Evolutionary conservation across 1,284 basidiomycete genomes (phyloP).

Genomic region (Puccinia hordei): DNA sequence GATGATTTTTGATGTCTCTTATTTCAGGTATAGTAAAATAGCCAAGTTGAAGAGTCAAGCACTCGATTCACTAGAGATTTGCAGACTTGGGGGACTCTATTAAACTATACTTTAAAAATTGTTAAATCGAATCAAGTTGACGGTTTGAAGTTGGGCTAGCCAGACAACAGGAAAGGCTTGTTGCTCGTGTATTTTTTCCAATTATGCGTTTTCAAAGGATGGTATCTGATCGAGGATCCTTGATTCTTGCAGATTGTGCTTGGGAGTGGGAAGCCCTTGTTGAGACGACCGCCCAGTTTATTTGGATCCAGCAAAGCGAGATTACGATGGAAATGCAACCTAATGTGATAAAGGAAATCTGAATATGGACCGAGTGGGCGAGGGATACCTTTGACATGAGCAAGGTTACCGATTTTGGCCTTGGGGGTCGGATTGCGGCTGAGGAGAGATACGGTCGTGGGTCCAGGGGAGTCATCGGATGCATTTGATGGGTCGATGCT

Average conservation of each 20-base stretch:
- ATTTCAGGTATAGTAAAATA: too few relatives aligned
- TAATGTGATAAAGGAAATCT: constrained; percentile 44
- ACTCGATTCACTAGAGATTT: too few relatives aligned
- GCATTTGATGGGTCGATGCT: constrained; percentile 16
- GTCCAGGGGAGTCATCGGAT: not conserved
- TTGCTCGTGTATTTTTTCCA: too few relatives aligned
- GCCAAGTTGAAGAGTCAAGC: too few relatives aligned
- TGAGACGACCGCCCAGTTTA: constrained; percentile 31
- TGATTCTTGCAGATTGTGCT: constrained; percentile 4
- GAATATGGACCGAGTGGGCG: constrained; percentile 42
- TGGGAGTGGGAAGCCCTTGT: not conserved
- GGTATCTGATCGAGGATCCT: constrained; percentile 17
- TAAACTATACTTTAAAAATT: too few relatives aligned
- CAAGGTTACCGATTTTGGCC: constrained; percentile 36
- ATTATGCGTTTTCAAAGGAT: constrained; percentile 19
- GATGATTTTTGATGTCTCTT: too few relatives aligned
- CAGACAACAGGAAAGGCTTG: too few relatives aligned
- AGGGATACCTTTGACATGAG: constrained; percentile 40
- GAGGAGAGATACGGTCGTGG: constrained; percentile 27
- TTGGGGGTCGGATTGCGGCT: constrained; percentile 8
- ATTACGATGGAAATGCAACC: constrained; percentile 50
- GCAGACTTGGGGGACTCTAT: too few relatives aligned
- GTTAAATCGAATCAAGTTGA: too few relatives aligned
- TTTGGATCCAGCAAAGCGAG: constrained; percentile 39
- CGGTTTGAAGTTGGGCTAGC: too few relatives aligned